phyloP scores from a whole-genome alignment of 306 rosid genomes.

The Quercus alba region DNA sequence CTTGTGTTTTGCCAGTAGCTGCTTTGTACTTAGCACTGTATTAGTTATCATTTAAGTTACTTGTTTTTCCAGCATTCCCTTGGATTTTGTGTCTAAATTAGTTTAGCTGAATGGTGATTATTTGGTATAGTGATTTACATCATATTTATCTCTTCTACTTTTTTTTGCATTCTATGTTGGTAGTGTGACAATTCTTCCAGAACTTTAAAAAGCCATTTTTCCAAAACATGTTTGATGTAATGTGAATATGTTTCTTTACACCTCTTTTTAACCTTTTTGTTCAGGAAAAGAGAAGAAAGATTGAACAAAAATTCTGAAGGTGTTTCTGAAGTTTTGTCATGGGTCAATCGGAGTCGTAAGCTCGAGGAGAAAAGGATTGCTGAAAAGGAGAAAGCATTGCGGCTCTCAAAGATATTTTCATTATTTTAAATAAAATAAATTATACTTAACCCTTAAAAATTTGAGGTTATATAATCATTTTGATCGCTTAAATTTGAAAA shows the following conservation, averaged over 20 bases:
- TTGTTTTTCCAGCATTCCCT: background rate
- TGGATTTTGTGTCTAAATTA: background rate
- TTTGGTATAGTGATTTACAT: background rate
- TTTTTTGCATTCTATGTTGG: background rate
- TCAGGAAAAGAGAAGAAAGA: conserved; percentile 81
- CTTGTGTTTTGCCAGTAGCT: background rate
- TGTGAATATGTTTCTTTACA: background rate
- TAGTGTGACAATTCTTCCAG: background rate
- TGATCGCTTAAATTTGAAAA: too few relatives aligned
- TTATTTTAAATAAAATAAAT: too few relatives aligned
- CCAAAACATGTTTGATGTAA: background rate
- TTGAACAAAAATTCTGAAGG: conserved; percentile 63
- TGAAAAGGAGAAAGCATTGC: conserved; percentile 69
- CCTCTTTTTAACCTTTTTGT: conserved; percentile 2
- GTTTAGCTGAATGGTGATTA: background rate
- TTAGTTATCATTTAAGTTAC: background rate
- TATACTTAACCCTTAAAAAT: too few relatives aligned
- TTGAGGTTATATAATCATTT: too few relatives aligned
- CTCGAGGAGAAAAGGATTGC: conserved; percentile 51
- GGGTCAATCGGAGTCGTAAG: conserved; percentile 88
- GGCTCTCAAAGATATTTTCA: conserved; percentile 49
- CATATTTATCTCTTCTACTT: background rate
- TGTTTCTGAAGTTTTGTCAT: conserved; percentile 64
- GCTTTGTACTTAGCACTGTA: background rate
- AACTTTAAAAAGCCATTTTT: background rate